Percentiles rank a stretch among this genome's conserved stretches.
These are phyloP conservation scores for Pythium dissotocum DNA, from an alignment of 352 stramenopile species.

Conservation along the genomic window DNA sequence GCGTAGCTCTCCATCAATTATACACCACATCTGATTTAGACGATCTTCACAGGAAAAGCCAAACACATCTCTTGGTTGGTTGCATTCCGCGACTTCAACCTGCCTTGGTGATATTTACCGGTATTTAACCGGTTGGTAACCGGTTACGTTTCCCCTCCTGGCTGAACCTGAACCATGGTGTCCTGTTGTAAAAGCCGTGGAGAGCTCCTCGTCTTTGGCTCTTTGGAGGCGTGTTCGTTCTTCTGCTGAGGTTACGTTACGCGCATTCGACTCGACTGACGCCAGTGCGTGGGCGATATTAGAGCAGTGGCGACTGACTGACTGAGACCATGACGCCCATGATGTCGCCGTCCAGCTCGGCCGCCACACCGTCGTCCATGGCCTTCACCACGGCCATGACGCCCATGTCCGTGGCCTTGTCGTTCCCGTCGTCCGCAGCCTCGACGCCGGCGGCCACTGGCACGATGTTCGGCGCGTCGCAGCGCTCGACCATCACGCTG, in stretches of 20 bases:
- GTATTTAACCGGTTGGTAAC: background rate
- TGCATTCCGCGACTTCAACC: background rate
- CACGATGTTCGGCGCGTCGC: constrained; percentile 6
- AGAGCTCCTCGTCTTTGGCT: background rate
- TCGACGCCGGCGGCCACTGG: background rate
- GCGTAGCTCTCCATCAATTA: too few species aligned
- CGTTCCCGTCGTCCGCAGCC: constrained; percentile 1
- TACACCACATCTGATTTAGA: too few species aligned
- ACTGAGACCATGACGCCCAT: constrained; percentile 1
- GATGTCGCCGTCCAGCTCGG: constrained; percentile 16
- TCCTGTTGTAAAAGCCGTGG: background rate
- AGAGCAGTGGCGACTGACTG: too few species aligned
- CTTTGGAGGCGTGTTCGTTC: background rate
- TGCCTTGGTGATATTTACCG: background rate
- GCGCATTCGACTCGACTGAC: background rate
- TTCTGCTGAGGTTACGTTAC: background rate
- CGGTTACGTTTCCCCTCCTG: background rate
- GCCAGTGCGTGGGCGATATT: background rate
- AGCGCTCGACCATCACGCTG: constrained; percentile 50
- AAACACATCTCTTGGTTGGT: too few species aligned
- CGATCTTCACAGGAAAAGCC: too few species aligned
- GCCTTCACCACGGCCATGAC: constrained; percentile 9
- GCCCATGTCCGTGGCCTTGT: constrained; percentile 1
- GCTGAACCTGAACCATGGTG: background rate
- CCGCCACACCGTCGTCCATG: constrained; percentile 8